Conservation (phyloP, 2,329 filamentous ascomycete genomes). For the Fusarium sp. region DNA sequence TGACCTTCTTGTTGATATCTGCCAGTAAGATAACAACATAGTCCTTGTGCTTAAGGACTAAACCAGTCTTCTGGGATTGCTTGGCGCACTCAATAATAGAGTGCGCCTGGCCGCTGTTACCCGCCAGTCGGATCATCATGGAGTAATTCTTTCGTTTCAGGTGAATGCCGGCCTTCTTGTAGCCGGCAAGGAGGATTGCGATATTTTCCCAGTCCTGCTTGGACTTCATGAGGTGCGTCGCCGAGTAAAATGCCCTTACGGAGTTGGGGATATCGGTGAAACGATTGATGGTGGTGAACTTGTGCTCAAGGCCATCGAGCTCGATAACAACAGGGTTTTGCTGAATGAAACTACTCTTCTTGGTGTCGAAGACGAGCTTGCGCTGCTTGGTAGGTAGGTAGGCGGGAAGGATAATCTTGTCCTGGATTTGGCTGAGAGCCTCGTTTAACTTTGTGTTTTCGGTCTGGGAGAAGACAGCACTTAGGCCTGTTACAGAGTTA, state of each 20-base stretch:
- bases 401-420: conserved; percentile 68
- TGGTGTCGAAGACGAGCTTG: conserved; percentile 60
- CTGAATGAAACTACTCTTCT: conserved; percentile 58
- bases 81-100: conserved; percentile 61
- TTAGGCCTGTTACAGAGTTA: conserved; percentile 43
- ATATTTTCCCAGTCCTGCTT: conserved; percentile 63
- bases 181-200: conserved; percentile 60
- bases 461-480: conserved; percentile 59
- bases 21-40: conserved; percentile 46
- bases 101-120: conserved; percentile 53
- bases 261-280: conserved; percentile 55
- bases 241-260: conserved; percentile 49
- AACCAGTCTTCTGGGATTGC: conserved; percentile 56
- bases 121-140: conserved; percentile 55
- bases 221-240: conserved; percentile 57
- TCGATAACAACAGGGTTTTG: conserved; percentile 66
- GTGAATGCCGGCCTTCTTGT: conserved; percentile 53
- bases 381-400: conserved; percentile 64
- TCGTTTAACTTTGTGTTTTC: conserved; percentile 63
- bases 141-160: conserved; percentile 49
- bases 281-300: conserved; percentile 59
- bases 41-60: conserved; percentile 55
- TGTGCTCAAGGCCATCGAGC: conserved; percentile 64
- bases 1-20: conserved; percentile 51
- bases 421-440: conserved; percentile 62